phyloP scores from a whole-genome alignment of 106 monocot species.

The Cymbidium sinense region DNA sequence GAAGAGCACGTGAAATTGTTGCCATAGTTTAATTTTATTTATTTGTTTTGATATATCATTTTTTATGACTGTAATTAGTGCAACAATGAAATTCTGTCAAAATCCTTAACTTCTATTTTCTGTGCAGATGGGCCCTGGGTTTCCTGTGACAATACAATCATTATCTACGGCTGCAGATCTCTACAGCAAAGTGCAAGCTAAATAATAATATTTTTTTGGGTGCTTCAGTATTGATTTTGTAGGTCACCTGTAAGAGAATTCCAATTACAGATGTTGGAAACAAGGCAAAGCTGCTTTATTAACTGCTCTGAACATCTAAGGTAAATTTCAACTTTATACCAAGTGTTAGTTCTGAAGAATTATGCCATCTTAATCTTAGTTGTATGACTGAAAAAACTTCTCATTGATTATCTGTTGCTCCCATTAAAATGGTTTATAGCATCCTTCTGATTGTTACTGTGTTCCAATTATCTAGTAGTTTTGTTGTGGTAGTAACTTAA shows the following conservation, averaged over 20 bases:
- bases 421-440: background rate
- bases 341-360: too few species aligned
- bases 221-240: background rate
- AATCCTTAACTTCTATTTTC: background rate
- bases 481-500: too few species aligned
- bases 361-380: background rate
- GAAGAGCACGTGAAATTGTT: background rate
- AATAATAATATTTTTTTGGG: slow-evolving; percentile 16
- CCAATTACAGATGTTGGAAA: too few species aligned
- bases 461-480: too few species aligned
- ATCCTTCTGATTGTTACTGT: too few species aligned
- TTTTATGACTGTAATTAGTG: background rate
- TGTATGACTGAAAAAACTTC: background rate
- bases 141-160: slow-evolving; percentile 70
- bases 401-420: background rate
- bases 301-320: too few species aligned
- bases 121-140: slow-evolving; percentile 90
- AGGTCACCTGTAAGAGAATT: too few species aligned
- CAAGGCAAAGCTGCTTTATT: too few species aligned
- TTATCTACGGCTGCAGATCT: slow-evolving; percentile 68
- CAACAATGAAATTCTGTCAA: background rate
- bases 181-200: slow-evolving; percentile 43
- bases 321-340: too few species aligned
- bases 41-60: too few species aligned
- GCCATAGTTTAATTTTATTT: too few species aligned